Evolutionary conservation across 768 basidiomycete species (phyloP), one percentile per base, ranked within the genome.

Genomic region (Leucocoprinus leucothites): DNA sequence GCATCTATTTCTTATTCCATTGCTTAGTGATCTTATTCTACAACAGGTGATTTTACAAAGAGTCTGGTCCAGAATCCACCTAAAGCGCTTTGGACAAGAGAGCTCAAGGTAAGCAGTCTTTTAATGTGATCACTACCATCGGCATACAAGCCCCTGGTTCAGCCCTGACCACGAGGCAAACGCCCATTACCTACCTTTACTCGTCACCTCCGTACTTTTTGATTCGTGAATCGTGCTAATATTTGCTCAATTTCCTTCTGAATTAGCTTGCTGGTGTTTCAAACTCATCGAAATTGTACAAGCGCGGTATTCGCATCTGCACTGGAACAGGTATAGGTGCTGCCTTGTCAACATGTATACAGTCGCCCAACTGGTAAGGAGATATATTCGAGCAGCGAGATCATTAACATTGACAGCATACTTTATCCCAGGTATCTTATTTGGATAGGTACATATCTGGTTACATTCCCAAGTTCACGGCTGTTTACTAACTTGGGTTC

Each of bases 261-360:
- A 16, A 34, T 16, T 59, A 89, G 86, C 81, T 89, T 63, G 87
- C 89, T 8, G 88, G 86, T 60, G 86, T 90, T 34, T 89, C 87
- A 25, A 89, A 91, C 67, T 88, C 89, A 1, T 90, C 88, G 3
- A 82, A 78, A 2, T 71, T 91, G n/a, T 91, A 91, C 71, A 85
- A 77, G 60, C 83, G 87, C 52, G 89, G 89, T 18, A 86, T 91
- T 61, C 85, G 89, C 58, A 81, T 91, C 44, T 91, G 89, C 69
- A 91, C 89, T 0, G 89, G 89, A 35, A 90, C 89, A 9, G 89
- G 89, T 57, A 82, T 91, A 59, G 89, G 89, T 22, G 86, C 89
- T 38, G 87, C 87, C 2, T 78, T 91, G 38, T 84, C 88, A 18
- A 91, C 89, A 18, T 86, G 86, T 63, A 74, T 89, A n/a, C 86